A percentile compares a stretch with the other conserved stretches of the same genome.
Evolutionary conservation across 2,329 filamentous ascomycete genomes (phyloP).

Genomic region (Venturia carpophila): DNA sequence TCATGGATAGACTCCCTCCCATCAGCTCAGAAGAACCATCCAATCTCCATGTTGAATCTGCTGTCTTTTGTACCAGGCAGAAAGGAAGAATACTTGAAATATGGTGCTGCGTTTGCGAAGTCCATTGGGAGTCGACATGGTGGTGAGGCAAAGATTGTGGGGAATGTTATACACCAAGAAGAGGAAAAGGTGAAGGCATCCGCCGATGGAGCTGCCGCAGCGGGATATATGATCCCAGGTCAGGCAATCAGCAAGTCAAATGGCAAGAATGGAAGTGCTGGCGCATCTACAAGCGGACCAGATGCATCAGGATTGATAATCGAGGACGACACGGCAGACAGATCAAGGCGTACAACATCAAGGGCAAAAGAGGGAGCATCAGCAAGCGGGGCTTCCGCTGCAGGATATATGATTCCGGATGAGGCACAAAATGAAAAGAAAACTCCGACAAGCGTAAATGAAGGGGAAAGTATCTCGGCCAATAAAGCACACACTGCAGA

Average conservation of each 20-base stretch:
- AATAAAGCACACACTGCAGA: not conserved
- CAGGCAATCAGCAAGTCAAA: not conserved
- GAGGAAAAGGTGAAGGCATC: not conserved
- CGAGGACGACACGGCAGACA: not conserved
- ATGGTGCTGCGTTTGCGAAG: slow-evolving; percentile 47
- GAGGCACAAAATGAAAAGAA: not conserved
- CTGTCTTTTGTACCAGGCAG: slow-evolving; percentile 48
- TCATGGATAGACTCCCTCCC: slow-evolving; percentile 38
- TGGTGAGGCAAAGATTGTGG: slow-evolving; percentile 54
- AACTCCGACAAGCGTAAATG: not conserved
- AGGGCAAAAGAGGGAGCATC: slow-evolving; percentile 18
- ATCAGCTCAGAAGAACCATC: slow-evolving; percentile 28
- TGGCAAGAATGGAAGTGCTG: slow-evolving; percentile 19
- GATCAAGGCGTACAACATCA: not conserved
- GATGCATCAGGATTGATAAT: not conserved
- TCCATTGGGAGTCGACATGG: slow-evolving; percentile 47
- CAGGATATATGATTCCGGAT: not conserved
- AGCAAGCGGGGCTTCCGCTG: not conserved
- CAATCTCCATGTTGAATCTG: slow-evolving; percentile 58
- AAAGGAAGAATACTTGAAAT: slow-evolving; percentile 48
- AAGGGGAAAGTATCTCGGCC: not conserved
- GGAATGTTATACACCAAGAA: slow-evolving; percentile 38
- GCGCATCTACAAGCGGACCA: slow-evolving; percentile 21
- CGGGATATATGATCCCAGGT: not conserved
- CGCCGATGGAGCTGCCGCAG: not conserved